A percentile compares a stretch with the other conserved stretches of the same genome.
Conservation (phyloP, 2,329 filamentous ascomycete species). For the Xylariaceae sp. region DNA sequence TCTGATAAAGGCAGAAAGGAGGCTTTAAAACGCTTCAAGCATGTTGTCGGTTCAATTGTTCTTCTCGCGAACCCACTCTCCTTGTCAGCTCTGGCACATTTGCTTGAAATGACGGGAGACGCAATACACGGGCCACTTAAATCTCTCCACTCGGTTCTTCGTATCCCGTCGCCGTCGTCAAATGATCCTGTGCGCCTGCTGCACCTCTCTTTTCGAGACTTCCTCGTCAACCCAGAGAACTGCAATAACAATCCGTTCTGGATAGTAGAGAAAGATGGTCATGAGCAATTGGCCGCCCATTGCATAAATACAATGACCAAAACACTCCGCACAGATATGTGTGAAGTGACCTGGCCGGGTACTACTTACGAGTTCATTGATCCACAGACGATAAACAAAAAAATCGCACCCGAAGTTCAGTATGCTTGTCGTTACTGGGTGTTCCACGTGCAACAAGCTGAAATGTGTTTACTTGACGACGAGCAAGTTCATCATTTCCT, state of each 20-base stretch:
- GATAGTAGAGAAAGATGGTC: slow-evolving; percentile 8
- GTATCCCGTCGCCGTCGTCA: background rate
- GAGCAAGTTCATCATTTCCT: background rate
- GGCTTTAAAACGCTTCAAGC: background rate
- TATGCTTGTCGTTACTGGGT: slow-evolving; percentile 19
- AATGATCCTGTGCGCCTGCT: slow-evolving; percentile 1
- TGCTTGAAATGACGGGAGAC: background rate
- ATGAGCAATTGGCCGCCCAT: background rate
- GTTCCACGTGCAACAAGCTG: slow-evolving; percentile 5
- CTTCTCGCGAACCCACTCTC: slow-evolving; percentile 9
- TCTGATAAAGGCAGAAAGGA: background rate
- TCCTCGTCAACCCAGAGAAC: slow-evolving; percentile 4
- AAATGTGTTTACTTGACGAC: background rate
- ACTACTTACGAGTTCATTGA: slow-evolving; percentile 2
- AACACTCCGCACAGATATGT: slow-evolving; percentile 9
- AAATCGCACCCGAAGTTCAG: slow-evolving; percentile 8
- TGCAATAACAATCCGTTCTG: slow-evolving; percentile 2
- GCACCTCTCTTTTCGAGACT: slow-evolving; percentile 14
- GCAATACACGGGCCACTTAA: slow-evolving; percentile 1
- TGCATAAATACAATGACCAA: slow-evolving; percentile 13
- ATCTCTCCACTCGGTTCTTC: slow-evolving; percentile 12
- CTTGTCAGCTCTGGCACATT: background rate
- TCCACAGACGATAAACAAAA: slow-evolving; percentile 1
- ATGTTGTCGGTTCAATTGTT: slow-evolving; percentile 11
- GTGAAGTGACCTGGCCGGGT: slow-evolving; percentile 7